Base-by-base conservation (phyloP, 2,329 filamentous ascomycete genomes). In the Fusarium buxicola region DNA sequence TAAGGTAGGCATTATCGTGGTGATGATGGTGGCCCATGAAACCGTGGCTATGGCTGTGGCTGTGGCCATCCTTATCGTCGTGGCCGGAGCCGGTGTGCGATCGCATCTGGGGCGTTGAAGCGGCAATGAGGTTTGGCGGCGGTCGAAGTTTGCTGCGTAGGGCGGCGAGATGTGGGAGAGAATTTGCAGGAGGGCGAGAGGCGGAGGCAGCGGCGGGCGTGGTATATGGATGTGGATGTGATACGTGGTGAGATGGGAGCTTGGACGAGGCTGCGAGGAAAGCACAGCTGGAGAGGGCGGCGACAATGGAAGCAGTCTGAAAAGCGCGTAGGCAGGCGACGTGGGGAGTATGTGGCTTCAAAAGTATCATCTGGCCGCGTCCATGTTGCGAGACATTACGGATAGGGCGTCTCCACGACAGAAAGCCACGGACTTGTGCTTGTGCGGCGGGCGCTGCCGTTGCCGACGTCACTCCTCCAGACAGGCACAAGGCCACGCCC, bases 1-100 rank as follows among this genome's bases (percentile, higher is more conserved):
- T 97, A 71, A 93, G 89, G 70, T 97, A 96, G 66, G 92, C 92
- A 45, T 95, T 93, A 78, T 99, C 95, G 67, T 91, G 90, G 77
- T 97, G 92, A 76, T 95, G 91, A 74, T 93, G 89, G 72, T 94
- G 63, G 63, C 67, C 68, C 66, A 70, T 60, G 57, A 65, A 51
- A 25, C 63, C 58, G 44, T 69, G 66, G 12, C 58, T 59, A 47
- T 69, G 68, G 10, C 53, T 46, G 36, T 70, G 68, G 56, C 64
- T 63, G 65, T 67, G 64, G 15, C 52, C 57, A 41, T 55, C 47
- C 16, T 51, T 60, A 8, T 63, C 60, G 34, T 58, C 52, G 30
- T 66, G 68, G 34, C 55, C 54, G 25, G 70, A 55, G 51, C 70
- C 70, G 48, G 63, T 64, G 31, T 73, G 71, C 48, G 73, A 69